Conservation (phyloP, 257 asterid species). For the Fraxinus excelsior region DNA sequence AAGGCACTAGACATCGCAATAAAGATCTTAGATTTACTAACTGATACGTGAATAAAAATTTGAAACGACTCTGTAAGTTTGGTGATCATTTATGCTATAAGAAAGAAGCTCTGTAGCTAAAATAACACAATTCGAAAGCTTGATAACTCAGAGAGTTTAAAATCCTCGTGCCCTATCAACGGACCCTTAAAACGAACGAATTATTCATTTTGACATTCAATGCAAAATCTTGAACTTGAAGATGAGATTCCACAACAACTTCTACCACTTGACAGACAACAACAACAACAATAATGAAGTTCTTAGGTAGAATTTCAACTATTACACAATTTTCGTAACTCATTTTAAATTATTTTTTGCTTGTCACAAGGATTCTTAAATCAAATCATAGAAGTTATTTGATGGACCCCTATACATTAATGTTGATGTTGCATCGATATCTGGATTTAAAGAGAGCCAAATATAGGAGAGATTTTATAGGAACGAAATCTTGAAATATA, state of each 20-base stretch:
- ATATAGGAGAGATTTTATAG: no score
- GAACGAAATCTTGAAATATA: neutral
- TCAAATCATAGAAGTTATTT: constrained; percentile 25
- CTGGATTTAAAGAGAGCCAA: neutral
- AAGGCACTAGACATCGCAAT: no score
- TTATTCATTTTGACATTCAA: neutral
- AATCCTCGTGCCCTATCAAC: neutral
- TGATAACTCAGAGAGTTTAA: neutral
- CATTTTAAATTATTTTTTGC: neutral
- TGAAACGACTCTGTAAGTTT: neutral
- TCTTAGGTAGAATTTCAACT: neutral
- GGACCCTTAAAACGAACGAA: neutral
- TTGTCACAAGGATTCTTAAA: constrained; percentile 19
- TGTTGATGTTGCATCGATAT: constrained; percentile 10
- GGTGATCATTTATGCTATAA: neutral
- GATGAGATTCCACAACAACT: neutral
- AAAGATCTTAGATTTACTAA: no score
- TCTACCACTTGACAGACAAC: neutral
- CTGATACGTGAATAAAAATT: no score
- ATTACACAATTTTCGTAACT: neutral
- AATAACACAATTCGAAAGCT: neutral
- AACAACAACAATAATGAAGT: neutral
- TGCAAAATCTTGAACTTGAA: no score
- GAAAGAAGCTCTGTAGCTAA: no score
- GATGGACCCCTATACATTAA: constrained; percentile 21